Evolutionary conservation across 805 yeast species (phyloP).

Genomic region (Ogataea neopini): DNA sequence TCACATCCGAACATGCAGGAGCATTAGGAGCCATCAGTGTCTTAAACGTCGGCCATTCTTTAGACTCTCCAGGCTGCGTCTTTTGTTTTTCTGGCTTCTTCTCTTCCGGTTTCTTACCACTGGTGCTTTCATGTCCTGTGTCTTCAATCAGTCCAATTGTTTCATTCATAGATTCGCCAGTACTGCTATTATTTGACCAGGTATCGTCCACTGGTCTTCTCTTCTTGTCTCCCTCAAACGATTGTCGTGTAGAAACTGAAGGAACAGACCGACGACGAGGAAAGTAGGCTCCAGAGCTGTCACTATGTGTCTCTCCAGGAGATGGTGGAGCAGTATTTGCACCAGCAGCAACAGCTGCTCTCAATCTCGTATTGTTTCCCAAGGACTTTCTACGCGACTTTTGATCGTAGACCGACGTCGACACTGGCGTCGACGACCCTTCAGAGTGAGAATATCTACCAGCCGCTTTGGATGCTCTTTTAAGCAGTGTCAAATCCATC

Average conservation of each 20-base stretch:
- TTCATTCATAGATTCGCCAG: slow-evolving; percentile 17
- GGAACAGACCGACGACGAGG: slow-evolving; percentile 1
- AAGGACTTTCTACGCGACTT: slow-evolving; percentile 5
- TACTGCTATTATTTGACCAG: slow-evolving; percentile 8
- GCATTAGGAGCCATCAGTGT: slow-evolving; percentile 56
- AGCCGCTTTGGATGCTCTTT: slow-evolving; percentile 43
- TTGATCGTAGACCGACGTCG: background rate
- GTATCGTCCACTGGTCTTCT: background rate
- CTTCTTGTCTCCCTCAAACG: slow-evolving; percentile 1
- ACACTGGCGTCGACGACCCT: slow-evolving; percentile 6
- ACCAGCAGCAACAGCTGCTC: slow-evolving; percentile 1
- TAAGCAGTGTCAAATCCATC: slow-evolving; percentile 54
- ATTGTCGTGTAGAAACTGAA: background rate
- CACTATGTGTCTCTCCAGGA: background rate
- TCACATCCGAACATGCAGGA: slow-evolving; percentile 53
- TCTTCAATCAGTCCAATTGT: slow-evolving; percentile 13
- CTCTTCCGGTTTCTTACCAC: background rate
- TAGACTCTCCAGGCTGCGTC: slow-evolving; percentile 5
- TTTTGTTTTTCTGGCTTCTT: slow-evolving; percentile 1
- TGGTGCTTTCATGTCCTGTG: background rate
- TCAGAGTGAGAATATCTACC: slow-evolving; percentile 18
- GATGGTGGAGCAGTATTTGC: background rate
- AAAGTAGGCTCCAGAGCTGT: background rate
- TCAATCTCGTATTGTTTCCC: slow-evolving; percentile 3
- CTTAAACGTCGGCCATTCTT: slow-evolving; percentile 53